Conservation (phyloP, 169 alveolate genomes). For the Cryptosporidium meleagridis region DNA sequence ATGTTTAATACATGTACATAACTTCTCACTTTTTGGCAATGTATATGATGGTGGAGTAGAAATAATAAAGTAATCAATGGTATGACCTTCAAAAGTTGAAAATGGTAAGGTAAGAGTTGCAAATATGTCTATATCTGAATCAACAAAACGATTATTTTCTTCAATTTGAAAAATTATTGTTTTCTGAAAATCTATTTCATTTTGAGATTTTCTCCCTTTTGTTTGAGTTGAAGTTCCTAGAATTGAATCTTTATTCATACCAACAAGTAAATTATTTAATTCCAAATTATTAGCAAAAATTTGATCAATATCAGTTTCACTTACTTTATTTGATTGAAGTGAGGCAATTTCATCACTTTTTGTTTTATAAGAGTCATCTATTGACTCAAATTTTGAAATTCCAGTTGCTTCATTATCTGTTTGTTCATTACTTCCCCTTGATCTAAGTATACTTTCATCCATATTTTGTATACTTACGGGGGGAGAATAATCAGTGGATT, state of each 20-base stretch:
- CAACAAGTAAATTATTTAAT: background rate
- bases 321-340: background rate
- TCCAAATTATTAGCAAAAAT: background rate
- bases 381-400: background rate
- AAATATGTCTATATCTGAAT: conserved; percentile 56
- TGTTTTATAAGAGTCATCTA: background rate
- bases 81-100: conserved; percentile 69
- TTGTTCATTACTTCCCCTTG: conserved; percentile 9
- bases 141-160: conserved; percentile 52
- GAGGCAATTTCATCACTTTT: background rate
- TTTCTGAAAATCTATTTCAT: conserved; percentile 14
- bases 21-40: conserved; percentile 25
- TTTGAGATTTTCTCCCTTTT: conserved; percentile 33
- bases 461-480: conserved; percentile 14
- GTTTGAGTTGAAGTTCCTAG: background rate
- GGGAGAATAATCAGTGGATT: background rate
- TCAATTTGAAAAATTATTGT: conserved; percentile 34
- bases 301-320: background rate
- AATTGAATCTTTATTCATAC: background rate
- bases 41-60: conserved; percentile 68
- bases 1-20: conserved; percentile 48
- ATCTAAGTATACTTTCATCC: conserved; percentile 26
- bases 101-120: conserved; percentile 42
- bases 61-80: conserved; percentile 56
- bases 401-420: background rate